Base-by-base conservation (phyloP, 2,329 filamentous ascomycete species). In the Monosporascus sp. region DNA sequence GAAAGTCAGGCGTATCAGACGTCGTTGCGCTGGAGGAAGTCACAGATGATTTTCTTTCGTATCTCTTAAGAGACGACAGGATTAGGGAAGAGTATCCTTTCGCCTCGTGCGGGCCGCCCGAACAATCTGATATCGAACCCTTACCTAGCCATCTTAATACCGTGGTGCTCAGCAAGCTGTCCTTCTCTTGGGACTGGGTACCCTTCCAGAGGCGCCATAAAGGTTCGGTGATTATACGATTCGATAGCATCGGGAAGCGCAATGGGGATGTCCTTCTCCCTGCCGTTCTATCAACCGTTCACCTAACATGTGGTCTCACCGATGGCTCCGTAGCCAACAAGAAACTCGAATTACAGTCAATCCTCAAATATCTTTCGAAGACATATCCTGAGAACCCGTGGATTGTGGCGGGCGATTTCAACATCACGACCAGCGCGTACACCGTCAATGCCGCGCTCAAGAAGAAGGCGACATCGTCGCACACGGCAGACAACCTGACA, bases 371-470 rank as follows among this genome's bases (percentile, higher is more conserved):
- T 61, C 59, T 87, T 17, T 63, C 66, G 1, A 59, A 56, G 1
- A 59, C 67, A 0, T 78, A 81, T 47, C 57, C 68, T 1, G 51
- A 66, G 0, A 73, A 77, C 38, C 74, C 80, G 5, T 82, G 78
- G 72, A 70, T 87, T 4, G 60, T 88, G 20, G 79, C 80, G 0
- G 85, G 85, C 3, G 84, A 87, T 62, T 84, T 87, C 64, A 88
- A 88, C 59, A 70, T 87, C 24, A 72, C 78, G 7, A 85, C 83
- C 0, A 88, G 85, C 1, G 68, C 72, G 2, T 73, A 74, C 50
- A 81, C 82, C 0, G 77, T 87, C 37, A 70, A 78, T 11, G 68
- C 72, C 4, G 81, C 84, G 0, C 58, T 80, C 2, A 73, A 75
- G 52, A 76, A 72, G 50, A 77, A 78, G n/a, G 67, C 72, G 5